Percentiles rank a stretch among this genome's conserved stretches.
Conservation (phyloP, 2,329 filamentous ascomycete species). For the Aulographum hederae region DNA sequence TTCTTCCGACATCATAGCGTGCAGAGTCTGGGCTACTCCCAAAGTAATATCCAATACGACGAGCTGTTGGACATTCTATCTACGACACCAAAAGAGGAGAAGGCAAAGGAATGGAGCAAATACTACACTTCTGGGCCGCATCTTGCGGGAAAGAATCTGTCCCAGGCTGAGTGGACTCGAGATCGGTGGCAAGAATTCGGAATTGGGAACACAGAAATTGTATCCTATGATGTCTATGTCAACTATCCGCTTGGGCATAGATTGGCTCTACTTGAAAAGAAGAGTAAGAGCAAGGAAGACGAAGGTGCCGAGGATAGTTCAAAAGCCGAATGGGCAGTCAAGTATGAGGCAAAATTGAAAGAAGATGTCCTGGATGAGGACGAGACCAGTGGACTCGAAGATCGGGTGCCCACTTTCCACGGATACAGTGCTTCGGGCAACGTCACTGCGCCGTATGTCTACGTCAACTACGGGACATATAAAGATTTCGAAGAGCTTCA, state of each 20-base stretch:
- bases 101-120: constrained; percentile 28
- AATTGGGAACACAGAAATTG: constrained; percentile 23
- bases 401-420: constrained; percentile 78
- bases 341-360: constrained; percentile 63
- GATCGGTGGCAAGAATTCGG: constrained; percentile 31
- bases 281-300: constrained; percentile 38
- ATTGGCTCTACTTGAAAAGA: constrained; percentile 23
- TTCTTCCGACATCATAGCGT: constrained; percentile 15
- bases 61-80: constrained; percentile 36
- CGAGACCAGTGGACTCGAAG: constrained; percentile 50
- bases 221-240: constrained; percentile 31
- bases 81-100: constrained; percentile 33
- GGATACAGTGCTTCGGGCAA: constrained; percentile 88
- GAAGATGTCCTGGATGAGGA: constrained; percentile 79
- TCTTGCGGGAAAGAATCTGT: constrained; percentile 31
- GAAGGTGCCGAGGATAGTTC: constrained; percentile 7
- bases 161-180: constrained; percentile 32
- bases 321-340: constrained; percentile 35
- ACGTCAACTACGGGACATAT: constrained; percentile 80
- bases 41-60: constrained; percentile 24
- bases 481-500: constrained; percentile 69
- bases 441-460: constrained; percentile 74
- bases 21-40: not conserved
- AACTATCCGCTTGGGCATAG: constrained; percentile 31
- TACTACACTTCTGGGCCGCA: constrained; percentile 33